phyloP scores from a whole-genome alignment of 1,284 basidiomycete species.

The Ceratobasidium sp. region DNA sequence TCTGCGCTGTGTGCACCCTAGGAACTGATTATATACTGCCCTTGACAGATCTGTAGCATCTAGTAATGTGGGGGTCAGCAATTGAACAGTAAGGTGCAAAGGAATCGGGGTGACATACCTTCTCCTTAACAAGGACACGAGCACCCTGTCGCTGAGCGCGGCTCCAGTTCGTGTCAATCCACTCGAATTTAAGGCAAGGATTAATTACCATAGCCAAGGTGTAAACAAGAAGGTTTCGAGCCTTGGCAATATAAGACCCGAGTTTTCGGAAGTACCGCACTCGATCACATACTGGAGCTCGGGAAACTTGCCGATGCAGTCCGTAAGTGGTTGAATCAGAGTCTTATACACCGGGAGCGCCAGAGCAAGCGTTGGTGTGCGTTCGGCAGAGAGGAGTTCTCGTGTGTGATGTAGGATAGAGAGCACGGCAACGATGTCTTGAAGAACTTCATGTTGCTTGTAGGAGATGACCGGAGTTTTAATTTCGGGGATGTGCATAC shows the following conservation, averaged over 20 bases:
- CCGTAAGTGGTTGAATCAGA: neutral
- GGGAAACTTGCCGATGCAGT: neutral
- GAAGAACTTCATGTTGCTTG: neutral
- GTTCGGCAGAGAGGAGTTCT: slow-evolving; percentile 40
- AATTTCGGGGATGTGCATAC: neutral
- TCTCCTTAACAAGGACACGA: neutral
- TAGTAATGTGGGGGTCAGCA: neutral
- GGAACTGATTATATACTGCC: neutral
- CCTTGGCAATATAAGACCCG: neutral
- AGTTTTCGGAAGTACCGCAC: neutral
- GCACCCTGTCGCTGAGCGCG: neutral
- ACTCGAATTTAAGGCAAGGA: slow-evolving; percentile 16
- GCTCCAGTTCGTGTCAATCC: slow-evolving; percentile 1
- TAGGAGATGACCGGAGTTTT: neutral
- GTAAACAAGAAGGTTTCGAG: neutral
- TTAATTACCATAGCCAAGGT: slow-evolving; percentile 9
- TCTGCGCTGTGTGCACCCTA: neutral
- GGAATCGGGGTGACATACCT: neutral
- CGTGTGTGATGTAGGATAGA: slow-evolving; percentile 18
- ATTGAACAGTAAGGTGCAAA: no score
- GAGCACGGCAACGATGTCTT: slow-evolving; percentile 23
- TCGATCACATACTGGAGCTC: neutral
- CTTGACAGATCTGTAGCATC: neutral
- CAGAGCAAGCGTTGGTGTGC: slow-evolving; percentile 40
- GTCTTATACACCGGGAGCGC: slow-evolving; percentile 36